phyloP scores from a whole-genome alignment of 2,329 filamentous ascomycete genomes.

The Geosmithia putterillii region DNA sequence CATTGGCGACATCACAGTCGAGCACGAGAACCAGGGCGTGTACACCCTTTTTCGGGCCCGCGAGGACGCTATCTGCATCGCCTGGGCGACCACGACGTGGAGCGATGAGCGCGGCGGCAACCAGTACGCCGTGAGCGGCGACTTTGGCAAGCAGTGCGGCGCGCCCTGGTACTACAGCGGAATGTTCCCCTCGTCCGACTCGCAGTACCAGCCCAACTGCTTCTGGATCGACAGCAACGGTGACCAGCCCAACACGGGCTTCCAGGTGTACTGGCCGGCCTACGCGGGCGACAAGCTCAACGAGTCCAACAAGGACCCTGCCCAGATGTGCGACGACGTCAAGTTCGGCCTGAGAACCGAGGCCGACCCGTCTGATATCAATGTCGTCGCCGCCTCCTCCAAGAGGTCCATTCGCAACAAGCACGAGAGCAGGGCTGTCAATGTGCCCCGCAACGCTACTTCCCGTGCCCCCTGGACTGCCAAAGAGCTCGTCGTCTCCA shows the following conservation, averaged over 20 bases:
- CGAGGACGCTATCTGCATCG: constrained; percentile 7
- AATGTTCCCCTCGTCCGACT: constrained; percentile 1
- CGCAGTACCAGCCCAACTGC: constrained; percentile 4
- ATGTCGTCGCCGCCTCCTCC: constrained; percentile 1
- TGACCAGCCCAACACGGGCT: constrained; percentile 11
- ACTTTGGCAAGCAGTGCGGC: constrained; percentile 6
- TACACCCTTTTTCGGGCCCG: constrained; percentile 1
- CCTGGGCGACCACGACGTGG: constrained; percentile 6
- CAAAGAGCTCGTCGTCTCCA: not conserved
- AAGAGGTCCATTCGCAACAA: too few species aligned
- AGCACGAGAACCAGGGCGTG: not conserved
- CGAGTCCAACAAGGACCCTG: constrained; percentile 2
- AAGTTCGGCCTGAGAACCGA: constrained; percentile 4
- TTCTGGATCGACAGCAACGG: constrained; percentile 7
- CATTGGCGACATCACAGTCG: not conserved
- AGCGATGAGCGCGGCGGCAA: constrained; percentile 3
- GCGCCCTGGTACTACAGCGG: constrained; percentile 6
- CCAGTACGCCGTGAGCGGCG: constrained; percentile 6
- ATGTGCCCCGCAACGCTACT: not conserved
- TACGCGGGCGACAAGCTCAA: constrained; percentile 6
- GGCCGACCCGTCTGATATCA: constrained; percentile 4
- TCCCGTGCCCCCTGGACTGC: not conserved
- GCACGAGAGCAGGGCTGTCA: not conserved
- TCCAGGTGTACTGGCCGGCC: constrained; percentile 17
- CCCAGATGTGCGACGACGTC: constrained; percentile 7